These are phyloP conservation scores for Syncephalastrum sp. DNA, from an alignment of 371 early-diverging fungal genomes.

Conservation along the genomic window DNA sequence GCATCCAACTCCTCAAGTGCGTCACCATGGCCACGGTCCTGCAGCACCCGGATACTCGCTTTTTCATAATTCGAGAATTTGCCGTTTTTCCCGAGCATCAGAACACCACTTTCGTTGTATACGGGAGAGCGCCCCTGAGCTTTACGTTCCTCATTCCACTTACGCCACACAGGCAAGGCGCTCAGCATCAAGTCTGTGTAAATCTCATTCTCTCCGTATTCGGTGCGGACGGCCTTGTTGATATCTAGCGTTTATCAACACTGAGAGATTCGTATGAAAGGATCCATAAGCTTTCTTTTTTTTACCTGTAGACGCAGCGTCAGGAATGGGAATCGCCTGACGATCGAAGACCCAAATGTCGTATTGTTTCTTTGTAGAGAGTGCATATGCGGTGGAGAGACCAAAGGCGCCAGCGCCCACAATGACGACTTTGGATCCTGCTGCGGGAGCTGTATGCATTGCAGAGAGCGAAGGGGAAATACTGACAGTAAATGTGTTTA, in stretches of 20 bases:
- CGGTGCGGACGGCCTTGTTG: constrained; percentile 51
- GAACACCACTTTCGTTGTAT: constrained; percentile 39
- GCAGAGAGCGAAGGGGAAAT: too few relatives aligned
- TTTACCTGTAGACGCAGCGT: constrained; percentile 46
- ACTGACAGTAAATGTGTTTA: too few relatives aligned
- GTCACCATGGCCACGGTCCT: constrained; percentile 37
- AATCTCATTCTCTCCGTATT: constrained; percentile 45
- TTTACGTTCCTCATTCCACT: constrained; percentile 52
- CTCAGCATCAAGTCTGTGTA: constrained; percentile 45
- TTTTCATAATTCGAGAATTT: constrained; percentile 38
- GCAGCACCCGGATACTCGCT: constrained; percentile 26
- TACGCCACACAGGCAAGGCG: constrained; percentile 43
- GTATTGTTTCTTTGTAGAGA: constrained; percentile 30
- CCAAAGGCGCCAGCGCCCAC: constrained; percentile 59
- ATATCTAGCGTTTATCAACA: constrained; percentile 26
- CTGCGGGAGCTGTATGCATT: constrained; percentile 7
- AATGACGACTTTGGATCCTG: constrained; percentile 35
- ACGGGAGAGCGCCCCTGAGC: constrained; percentile 24
- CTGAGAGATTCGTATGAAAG: background rate
- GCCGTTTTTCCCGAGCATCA: constrained; percentile 29
- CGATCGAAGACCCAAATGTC: constrained; percentile 49
- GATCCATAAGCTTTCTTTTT: background rate
- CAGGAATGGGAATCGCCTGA: constrained; percentile 36
- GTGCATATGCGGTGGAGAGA: constrained; percentile 48
- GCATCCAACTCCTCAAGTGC: constrained; percentile 29